Percentiles rank a stretch among this genome's conserved stretches.
These are phyloP conservation scores for Rugonectria rugulosa DNA, from an alignment of 2,329 filamentous ascomycete genomes.

Conservation along the genomic window DNA sequence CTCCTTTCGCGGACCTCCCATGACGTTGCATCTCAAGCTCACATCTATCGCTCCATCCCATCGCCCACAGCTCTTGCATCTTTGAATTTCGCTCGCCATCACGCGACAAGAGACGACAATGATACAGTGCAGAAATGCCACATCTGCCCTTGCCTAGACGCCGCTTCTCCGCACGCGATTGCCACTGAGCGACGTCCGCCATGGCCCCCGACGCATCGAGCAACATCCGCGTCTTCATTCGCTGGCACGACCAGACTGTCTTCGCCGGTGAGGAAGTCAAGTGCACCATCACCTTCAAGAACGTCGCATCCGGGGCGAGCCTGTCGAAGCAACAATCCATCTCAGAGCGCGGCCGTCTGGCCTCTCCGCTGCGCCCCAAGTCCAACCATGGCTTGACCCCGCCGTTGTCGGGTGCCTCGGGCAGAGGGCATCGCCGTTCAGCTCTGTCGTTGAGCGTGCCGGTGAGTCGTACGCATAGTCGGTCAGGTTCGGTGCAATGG, in stretches of 20 bases:
- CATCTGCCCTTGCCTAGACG: slow-evolving; percentile 37
- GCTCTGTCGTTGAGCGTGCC: slow-evolving; percentile 70
- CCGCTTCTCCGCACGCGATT: slow-evolving; percentile 38
- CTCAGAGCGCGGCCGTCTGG: slow-evolving; percentile 46
- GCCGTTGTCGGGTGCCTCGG: slow-evolving; percentile 48
- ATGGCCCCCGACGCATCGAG: slow-evolving; percentile 59
- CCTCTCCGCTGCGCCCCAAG: slow-evolving; percentile 55
- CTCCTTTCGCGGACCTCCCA: slow-evolving; percentile 38
- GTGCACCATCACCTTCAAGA: slow-evolving; percentile 96
- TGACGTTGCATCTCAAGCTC: slow-evolving; percentile 38
- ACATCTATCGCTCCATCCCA: slow-evolving; percentile 24
- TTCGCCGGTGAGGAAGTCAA: slow-evolving; percentile 96
- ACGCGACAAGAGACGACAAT: slow-evolving; percentile 24
- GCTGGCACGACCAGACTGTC: slow-evolving; percentile 92
- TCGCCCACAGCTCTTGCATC: slow-evolving; percentile 6
- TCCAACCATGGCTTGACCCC: slow-evolving; percentile 54
- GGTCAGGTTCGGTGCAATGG: slow-evolving; percentile 59
- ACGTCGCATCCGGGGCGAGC: slow-evolving; percentile 65
- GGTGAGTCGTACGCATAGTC: slow-evolving; percentile 52
- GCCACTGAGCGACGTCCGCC: slow-evolving; percentile 44
- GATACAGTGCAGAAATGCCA: slow-evolving; percentile 41
- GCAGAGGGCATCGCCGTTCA: slow-evolving; percentile 68
- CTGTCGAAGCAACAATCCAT: slow-evolving; percentile 40
- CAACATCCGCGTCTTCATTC: slow-evolving; percentile 94
- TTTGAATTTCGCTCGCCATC: slow-evolving; percentile 1